These are phyloP conservation scores for Inga laurina DNA, from an alignment of 306 rosid genomes.

Conservation along the genomic window DNA sequence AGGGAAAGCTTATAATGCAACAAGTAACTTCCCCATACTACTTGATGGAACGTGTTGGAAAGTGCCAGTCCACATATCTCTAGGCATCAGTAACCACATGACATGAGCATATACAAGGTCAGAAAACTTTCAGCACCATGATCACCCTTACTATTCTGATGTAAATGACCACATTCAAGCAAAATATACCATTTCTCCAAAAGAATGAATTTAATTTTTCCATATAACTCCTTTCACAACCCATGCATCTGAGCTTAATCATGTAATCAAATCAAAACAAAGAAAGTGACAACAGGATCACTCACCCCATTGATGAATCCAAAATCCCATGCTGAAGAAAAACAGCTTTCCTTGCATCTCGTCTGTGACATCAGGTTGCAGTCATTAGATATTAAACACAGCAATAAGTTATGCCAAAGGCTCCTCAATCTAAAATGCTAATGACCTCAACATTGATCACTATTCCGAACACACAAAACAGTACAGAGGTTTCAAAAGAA, in stretches of 20 bases:
- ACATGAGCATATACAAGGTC: not conserved
- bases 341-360: conserved; percentile 86
- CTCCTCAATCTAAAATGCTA: conserved; percentile 21
- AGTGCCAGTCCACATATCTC: not conserved
- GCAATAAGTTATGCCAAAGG: not conserved
- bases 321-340: conserved; percentile 91
- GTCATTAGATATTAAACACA: conserved; percentile 28
- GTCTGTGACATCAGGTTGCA: conserved; percentile 57
- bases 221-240: not conserved
- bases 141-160: not conserved
- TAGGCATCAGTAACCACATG: not conserved
- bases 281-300: conserved; percentile 29
- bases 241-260: not conserved
- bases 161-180: not conserved
- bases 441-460: conserved; percentile 12
- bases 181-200: conserved; percentile 11
- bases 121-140: not conserved
- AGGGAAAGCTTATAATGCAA: conserved; percentile 9
- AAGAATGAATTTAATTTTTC: not conserved
- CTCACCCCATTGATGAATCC: conserved; percentile 98
- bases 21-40: not conserved
- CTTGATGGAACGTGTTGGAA: not conserved
- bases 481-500: conserved; percentile 19
- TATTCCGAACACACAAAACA: conserved; percentile 8
- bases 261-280: conserved; percentile 21